Evolutionary conservation across 768 basidiomycete species (phyloP), one percentile per base, ranked within the genome.

Genomic region (Kwoniella pini): DNA sequence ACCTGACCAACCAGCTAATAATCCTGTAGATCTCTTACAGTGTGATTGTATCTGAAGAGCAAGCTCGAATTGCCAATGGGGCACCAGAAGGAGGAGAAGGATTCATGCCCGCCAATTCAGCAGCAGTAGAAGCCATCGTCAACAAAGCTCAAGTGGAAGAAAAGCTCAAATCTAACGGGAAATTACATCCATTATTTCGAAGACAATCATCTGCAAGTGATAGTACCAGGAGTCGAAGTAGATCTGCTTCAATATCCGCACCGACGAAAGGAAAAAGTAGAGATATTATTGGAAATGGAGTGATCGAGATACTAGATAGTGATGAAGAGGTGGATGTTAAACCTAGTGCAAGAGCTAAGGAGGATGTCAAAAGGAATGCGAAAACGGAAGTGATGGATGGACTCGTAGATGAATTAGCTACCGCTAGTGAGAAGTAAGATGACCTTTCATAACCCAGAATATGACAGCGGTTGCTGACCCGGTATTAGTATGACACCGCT

Each of bases 401-500:
- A n/a, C n/a, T 51, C 31, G 28, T 59, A n/a, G 57, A 59, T 19
- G 38, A 40, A 2, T 21, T 59, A 5, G 39, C 57, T 6, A 53
- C 44, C 11, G 50, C 57, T 6, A n/a, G 42, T 30, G 57, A 59
- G 26, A 59, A 38, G 57, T 59, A 50, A 45, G 57, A 42, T 13
- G 9, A 19, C 19, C 5, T 13, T 38, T 33, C 22, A 19, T 26
- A 19, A n/a, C 13, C 22, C 46, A 12, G 22, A 38, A 7, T 36
- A 36, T 36, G 33, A 36, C 15, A 15, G n/a, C n/a, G 33, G 15
- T 36, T 7, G 52, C 48, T 60, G 56, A 53, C 19, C 6, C 13
- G 22, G 22, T 48, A 2, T 12, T 30, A 78, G 77, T n/a, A 54
- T 67, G 42, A 88, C 86, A 0, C 87, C 87, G 3, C 78, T 92